A percentile compares a stretch with the other conserved stretches of the same genome.
Evolutionary conservation across 768 basidiomycete genomes (phyloP).

Genomic region (Paxillus involutus): DNA sequence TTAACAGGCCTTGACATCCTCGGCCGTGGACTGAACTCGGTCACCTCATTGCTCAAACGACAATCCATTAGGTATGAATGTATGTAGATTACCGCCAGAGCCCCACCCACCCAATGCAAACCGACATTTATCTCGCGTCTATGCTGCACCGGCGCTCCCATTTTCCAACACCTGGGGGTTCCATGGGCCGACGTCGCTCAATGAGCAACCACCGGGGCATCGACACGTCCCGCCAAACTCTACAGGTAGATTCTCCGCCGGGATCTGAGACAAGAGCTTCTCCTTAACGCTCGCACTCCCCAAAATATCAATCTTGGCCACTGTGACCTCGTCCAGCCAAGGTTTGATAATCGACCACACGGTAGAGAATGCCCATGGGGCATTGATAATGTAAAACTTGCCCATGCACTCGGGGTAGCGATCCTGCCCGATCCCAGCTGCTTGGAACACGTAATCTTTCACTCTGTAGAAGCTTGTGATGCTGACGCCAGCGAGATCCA

Average conservation of each 20-base stretch:
- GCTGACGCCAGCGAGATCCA: conserved; percentile 77
- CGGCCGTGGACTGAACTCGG: neutral
- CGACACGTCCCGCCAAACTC: conserved; percentile 83
- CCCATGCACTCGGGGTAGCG: conserved; percentile 95
- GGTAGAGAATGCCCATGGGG: conserved; percentile 87
- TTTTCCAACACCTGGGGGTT: conserved; percentile 36
- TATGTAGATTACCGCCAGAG: conserved; percentile 27
- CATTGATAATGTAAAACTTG: conserved; percentile 98
- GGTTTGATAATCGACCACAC: conserved; percentile 90
- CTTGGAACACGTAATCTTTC: conserved; percentile 84
- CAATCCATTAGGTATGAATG: conserved; percentile 27
- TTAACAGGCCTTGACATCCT: neutral
- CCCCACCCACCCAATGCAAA: neutral
- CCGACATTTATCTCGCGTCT: conserved; percentile 10
- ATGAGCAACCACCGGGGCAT: conserved; percentile 78
- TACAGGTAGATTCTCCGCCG: conserved; percentile 76
- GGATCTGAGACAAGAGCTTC: conserved; percentile 79
- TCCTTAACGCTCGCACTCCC: conserved; percentile 67
- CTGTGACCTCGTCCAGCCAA: conserved; percentile 95
- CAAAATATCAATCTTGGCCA: conserved; percentile 90
- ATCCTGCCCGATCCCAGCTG: conserved; percentile 82
- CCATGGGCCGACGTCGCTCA: conserved; percentile 95
- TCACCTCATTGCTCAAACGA: conserved; percentile 20
- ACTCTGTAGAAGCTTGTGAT: conserved; percentile 85
- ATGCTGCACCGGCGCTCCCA: conserved; percentile 12